Base-by-base conservation (phyloP, 148 eudicot genomes). In the Rhododendron griersonianum region DNA sequence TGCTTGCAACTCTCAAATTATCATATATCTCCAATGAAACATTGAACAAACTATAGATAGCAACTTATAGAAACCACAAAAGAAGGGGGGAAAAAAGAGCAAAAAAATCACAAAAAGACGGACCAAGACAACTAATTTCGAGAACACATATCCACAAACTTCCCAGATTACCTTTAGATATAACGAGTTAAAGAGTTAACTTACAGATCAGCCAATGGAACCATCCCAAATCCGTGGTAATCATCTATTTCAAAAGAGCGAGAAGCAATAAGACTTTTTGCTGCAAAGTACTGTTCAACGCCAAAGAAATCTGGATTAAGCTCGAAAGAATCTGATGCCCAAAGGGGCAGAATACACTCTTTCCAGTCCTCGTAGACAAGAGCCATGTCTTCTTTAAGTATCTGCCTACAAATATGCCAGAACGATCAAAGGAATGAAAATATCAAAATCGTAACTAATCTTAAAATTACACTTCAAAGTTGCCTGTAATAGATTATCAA, bases 201-300 rank as follows among this genome's bases (percentile, higher is more conserved):
- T 93, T 92, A 96, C 98, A 97, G 93, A 89, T 97, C 99, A 41
- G 99, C 99, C 87, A 97, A 83, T 51, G 99, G 99, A 92, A 95
- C 99, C 99, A 97, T 94, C 74, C 98, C 99, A 81, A 30, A 86
- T 75, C 98, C 99, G 89, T 94, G 92, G 78, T 92, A 94, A 28
- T 94, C 98, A 91, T 97, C 99, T 48, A 97, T 93, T 84, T 93
- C 86, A 90, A 97, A 97, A 37, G 99, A 93, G 41, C 99, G 94
- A 86, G 99, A 97, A 63, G 99, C 93, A 83, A 97, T 90, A 63
- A 97, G 98, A 88, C 98, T 95, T 89, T 88, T 95, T 35, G 99
- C 98, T 88, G 98, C 95, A 65, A 97, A 89, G 85, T 95, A 97
- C 69, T 93, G 91, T 63, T 95, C 94, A 44, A 93, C 88, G 6